Conservation (phyloP, 208 protist genomes). For the Leishmania amazonensis region DNA sequence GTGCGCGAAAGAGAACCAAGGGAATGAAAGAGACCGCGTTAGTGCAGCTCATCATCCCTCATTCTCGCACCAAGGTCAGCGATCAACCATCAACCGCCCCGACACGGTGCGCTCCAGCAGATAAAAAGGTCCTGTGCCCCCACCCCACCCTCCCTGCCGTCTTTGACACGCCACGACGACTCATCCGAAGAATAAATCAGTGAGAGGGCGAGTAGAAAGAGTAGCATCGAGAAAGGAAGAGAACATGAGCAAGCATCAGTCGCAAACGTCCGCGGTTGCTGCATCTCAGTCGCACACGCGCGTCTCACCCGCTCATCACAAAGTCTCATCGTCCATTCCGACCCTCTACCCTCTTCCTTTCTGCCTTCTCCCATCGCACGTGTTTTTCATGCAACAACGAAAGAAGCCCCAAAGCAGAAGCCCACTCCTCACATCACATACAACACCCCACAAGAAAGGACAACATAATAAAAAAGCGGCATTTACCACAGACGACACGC, state of each 20-base stretch:
- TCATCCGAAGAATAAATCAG: neutral
- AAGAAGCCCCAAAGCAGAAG: neutral
- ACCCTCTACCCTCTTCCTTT: neutral
- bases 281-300: no score
- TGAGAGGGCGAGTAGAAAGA: slow-evolving; percentile 2
- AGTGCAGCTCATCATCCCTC: neutral
- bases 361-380: neutral
- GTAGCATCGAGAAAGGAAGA: neutral
- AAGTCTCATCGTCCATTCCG: neutral
- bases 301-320: neutral
- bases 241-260: neutral
- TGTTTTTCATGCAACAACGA: neutral
- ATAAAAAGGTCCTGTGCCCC: neutral
- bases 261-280: neutral
- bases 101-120: neutral
- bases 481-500: neutral
- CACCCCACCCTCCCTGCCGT: neutral
- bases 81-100: neutral
- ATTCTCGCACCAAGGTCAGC: neutral
- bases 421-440: no score
- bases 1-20: neutral
- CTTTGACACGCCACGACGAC: neutral
- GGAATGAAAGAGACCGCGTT: neutral
- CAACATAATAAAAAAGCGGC: neutral
- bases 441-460: neutral